Base-by-base conservation (phyloP, 305 asterid genomes). In the Rubia peregrina region DNA sequence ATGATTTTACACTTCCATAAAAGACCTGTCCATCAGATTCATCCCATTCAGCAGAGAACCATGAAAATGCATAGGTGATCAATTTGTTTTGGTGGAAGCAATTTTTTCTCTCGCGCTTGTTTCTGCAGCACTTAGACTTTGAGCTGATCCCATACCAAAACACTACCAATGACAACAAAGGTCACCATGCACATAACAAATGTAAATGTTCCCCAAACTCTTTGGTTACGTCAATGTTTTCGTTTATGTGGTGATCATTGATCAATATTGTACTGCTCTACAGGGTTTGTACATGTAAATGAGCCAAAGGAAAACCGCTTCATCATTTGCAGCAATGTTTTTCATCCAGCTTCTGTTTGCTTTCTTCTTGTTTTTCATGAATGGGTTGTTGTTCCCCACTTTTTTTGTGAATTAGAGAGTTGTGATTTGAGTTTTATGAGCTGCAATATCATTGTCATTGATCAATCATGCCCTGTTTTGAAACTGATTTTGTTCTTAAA, bases 11-110 rank as follows among this genome's bases (percentile, higher is more conserved):
- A 17, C 5, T 49, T 49, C 3, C 8, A 49, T 41, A 3, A 30
- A 55, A 64, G 21, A 12, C 51, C 44, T 68, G 67, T 19, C 62
- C 33, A 9, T 57, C 77, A 93, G 98, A 78, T 93, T 80, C 70
- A 85, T 89, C 57, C 97, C 98, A 6, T 90, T 89, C 80, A 89
- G 98, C 67, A 97, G 98, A 80, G 98, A 97, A 53, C 97, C 98
- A 4, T 87, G 97, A 2, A 93, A 93, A 79, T 93, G 98, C 67
- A 96, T 93, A 36, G 98, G 98, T 1, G 98, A 93, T 85, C 98
- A 93, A 61, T 93, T 93, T 68, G 98, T 96, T 42, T 70, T 93
- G 78, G 86, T 93, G 36, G 97, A 90, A 85, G 98, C 98, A 4
- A 88, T 86, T 67, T 86, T 90, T 57, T 60, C 95, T 3, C 96